A percentile compares a stretch with the other conserved stretches of the same genome.
Evolutionary conservation across 2,329 filamentous ascomycete genomes (phyloP).

Genomic region (Aspergillus arachidicola): DNA sequence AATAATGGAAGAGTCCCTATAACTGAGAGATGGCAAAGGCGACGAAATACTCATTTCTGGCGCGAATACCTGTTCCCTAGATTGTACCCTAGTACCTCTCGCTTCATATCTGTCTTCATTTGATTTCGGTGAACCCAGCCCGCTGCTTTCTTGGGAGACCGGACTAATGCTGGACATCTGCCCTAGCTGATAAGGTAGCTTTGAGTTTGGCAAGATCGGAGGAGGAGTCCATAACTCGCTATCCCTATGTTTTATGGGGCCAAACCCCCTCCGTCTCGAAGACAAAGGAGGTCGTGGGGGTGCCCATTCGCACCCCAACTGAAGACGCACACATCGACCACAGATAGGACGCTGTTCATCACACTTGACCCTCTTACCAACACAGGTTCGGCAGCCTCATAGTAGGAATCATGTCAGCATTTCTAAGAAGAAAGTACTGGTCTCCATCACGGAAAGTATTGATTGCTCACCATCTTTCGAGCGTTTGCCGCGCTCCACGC

Average conservation of each 20-base stretch:
- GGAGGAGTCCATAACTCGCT: slow-evolving; percentile 6
- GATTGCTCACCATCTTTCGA: slow-evolving; percentile 11
- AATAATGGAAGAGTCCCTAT: background rate
- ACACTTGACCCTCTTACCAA: slow-evolving; percentile 15
- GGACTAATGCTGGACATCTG: background rate
- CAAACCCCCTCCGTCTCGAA: slow-evolving; percentile 12
- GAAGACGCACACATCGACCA: slow-evolving; percentile 11
- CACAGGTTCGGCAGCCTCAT: slow-evolving; percentile 12
- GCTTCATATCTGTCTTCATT: background rate
- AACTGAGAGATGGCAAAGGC: background rate
- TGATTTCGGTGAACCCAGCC: background rate
- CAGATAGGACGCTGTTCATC: slow-evolving; percentile 13
- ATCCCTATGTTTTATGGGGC: slow-evolving; percentile 13
- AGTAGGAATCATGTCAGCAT: background rate
- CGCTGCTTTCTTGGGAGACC: background rate
- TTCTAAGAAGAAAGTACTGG: background rate
- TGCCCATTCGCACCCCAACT: slow-evolving; percentile 12
- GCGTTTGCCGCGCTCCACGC: slow-evolving; percentile 12
- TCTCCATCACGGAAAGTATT: background rate
- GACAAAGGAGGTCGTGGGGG: slow-evolving; percentile 8
- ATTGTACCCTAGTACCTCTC: background rate
- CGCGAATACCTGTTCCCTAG: background rate
- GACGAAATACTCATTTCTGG: background rate
- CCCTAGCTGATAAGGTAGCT: background rate
- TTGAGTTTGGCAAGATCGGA: slow-evolving; percentile 5